Conservation (phyloP, 805 yeast species). For the Pichia membranifaciens region DNA sequence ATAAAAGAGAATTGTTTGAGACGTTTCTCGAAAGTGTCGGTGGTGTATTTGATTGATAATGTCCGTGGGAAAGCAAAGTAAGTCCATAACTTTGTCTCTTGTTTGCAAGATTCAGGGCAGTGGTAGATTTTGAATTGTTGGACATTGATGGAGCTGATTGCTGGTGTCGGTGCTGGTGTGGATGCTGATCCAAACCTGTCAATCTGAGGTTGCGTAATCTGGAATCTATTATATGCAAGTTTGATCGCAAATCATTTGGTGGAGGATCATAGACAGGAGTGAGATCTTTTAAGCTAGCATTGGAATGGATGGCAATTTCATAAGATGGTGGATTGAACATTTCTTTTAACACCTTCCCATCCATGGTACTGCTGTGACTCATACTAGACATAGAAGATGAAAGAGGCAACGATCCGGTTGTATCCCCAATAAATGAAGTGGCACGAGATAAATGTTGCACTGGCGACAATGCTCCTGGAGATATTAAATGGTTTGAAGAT, state of each 20-base stretch:
- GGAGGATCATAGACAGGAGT: conserved; percentile 66
- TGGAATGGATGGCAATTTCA: conserved; percentile 63
- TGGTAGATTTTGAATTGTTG: not conserved
- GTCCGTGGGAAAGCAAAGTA: not conserved
- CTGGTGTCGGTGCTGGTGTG: not conserved
- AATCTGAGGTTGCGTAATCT: conserved; percentile 23
- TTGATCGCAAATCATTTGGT: conserved; percentile 15
- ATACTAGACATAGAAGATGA: not conserved
- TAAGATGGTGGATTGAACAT: conserved; percentile 77
- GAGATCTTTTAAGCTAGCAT: conserved; percentile 40
- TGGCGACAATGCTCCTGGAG: conserved; percentile 47
- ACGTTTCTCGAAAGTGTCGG: conserved; percentile 12
- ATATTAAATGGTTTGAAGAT: conserved; percentile 10
- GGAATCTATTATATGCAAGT: conserved; percentile 29
- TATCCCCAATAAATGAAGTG: conserved; percentile 37
- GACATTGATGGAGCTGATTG: not conserved
- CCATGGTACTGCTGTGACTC: not conserved
- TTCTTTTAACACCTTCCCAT: conserved; percentile 4
- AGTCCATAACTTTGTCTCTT: not conserved
- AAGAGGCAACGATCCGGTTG: not conserved
- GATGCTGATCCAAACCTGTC: conserved; percentile 6
- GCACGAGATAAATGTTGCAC: conserved; percentile 55
- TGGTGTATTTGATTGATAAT: conserved; percentile 2
- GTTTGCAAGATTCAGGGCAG: not conserved
- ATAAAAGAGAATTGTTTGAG: conserved; percentile 10